These are phyloP conservation scores for Coemansia erecta DNA, from an alignment of 192 early-diverging fungal genomes.

Conservation along the genomic window DNA sequence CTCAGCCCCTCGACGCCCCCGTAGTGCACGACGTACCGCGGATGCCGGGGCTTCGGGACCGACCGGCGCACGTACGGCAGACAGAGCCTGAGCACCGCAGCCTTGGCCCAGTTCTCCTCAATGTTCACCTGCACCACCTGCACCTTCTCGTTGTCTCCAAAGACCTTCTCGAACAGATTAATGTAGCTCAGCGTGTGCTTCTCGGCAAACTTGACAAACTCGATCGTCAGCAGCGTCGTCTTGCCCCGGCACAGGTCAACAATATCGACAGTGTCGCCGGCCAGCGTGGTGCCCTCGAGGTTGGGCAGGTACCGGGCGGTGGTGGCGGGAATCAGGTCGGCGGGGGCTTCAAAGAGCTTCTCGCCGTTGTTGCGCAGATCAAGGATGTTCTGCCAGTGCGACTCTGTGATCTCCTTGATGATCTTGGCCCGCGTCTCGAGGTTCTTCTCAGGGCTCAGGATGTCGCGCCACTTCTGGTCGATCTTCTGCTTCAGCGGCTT, in stretches of 20 bases:
- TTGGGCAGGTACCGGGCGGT: slow-evolving; percentile 45
- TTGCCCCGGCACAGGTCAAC: slow-evolving; percentile 32
- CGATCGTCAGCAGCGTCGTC: slow-evolving; percentile 39
- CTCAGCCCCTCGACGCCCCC: slow-evolving; percentile 44
- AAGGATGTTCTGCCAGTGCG: slow-evolving; percentile 52
- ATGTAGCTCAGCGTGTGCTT: slow-evolving; percentile 46
- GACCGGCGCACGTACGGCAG: slow-evolving; percentile 30
- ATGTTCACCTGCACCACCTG: slow-evolving; percentile 52
- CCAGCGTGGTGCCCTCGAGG: slow-evolving; percentile 38
- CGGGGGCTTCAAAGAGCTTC: slow-evolving; percentile 49
- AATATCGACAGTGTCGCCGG: slow-evolving; percentile 20
- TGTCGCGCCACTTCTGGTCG: slow-evolving; percentile 36
- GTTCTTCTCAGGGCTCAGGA: slow-evolving; percentile 51
- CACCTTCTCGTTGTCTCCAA: slow-evolving; percentile 15
- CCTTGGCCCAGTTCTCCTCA: slow-evolving; percentile 54
- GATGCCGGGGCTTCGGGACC: slow-evolving; percentile 31
- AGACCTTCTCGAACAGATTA: slow-evolving; percentile 27
- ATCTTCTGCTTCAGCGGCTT: slow-evolving; percentile 19
- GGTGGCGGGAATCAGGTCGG: slow-evolving; percentile 31
- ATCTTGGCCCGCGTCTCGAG: slow-evolving; percentile 46
- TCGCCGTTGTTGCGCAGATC: slow-evolving; percentile 53
- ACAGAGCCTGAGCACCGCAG: slow-evolving; percentile 34
- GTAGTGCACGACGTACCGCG: slow-evolving; percentile 40
- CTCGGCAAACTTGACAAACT: slow-evolving; percentile 53
- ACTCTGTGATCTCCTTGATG: slow-evolving; percentile 47